These are phyloP conservation scores for Pleurozium schreberi DNA, from an alignment of 225 moss, liverwort and hornwort genomes.

Conservation along the genomic window DNA sequence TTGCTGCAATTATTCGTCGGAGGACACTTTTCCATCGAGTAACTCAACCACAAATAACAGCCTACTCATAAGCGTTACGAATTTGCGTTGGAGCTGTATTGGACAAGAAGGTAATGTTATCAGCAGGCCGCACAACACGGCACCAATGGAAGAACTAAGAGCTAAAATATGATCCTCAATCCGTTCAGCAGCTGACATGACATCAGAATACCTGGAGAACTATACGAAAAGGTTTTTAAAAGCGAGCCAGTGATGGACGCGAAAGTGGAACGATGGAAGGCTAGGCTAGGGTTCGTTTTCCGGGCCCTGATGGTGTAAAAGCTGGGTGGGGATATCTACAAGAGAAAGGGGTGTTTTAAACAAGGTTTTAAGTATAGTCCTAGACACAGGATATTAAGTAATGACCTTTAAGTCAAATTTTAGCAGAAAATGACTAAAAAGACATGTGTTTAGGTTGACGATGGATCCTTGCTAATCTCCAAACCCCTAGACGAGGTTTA, in stretches of 20 bases:
- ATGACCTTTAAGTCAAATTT: no score
- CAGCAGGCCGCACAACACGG: neutral
- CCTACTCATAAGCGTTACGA: slow-evolving; percentile 57
- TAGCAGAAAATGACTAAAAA: no score
- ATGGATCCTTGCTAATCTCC: neutral
- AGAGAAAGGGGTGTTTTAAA: no score
- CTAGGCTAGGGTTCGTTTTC: neutral
- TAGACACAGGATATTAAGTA: no score
- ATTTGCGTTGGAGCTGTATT: slow-evolving; percentile 58
- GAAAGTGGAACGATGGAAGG: neutral
- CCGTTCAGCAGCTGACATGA: neutral
- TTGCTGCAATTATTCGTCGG: slow-evolving; percentile 71
- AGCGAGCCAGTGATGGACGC: neutral
- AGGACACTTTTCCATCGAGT: slow-evolving; percentile 61
- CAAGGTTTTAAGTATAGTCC: no score
- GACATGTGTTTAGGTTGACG: no score
- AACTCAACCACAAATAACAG: slow-evolving; percentile 67
- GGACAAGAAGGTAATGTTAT: neutral
- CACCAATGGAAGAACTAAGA: neutral
- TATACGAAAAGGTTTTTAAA: neutral
- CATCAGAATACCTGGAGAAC: neutral
- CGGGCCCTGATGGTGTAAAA: neutral
- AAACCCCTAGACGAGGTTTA: neutral
- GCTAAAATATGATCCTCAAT: neutral
- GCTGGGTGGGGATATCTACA: neutral